Conservation (phyloP, 2,329 filamentous ascomycete species). For the Ascochyta koolunga region DNA sequence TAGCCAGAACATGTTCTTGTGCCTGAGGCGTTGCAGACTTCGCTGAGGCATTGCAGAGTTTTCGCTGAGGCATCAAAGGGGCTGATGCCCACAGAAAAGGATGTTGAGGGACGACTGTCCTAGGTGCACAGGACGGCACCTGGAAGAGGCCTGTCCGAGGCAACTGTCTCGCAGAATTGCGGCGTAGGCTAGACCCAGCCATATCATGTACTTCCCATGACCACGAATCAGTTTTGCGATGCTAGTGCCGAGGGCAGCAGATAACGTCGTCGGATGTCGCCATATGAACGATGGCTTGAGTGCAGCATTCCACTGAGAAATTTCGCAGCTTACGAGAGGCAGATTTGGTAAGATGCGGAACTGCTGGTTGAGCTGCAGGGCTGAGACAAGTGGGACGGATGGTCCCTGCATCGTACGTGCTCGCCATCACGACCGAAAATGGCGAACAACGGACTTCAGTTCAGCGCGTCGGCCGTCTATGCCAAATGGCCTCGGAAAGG, state of each 20-base stretch:
- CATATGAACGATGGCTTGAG: slow-evolving; percentile 19
- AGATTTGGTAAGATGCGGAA: slow-evolving; percentile 12
- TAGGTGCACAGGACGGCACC: slow-evolving; percentile 23
- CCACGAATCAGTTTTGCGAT: slow-evolving; percentile 4
- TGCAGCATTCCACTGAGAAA: slow-evolving; percentile 23
- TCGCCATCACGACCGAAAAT: slow-evolving; percentile 25
- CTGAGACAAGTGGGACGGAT: slow-evolving; percentile 35
- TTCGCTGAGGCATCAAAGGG: slow-evolving; percentile 17
- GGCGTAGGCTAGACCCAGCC: slow-evolving; percentile 18
- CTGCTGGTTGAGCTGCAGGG: slow-evolving; percentile 35
- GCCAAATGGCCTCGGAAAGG: slow-evolving; percentile 13
- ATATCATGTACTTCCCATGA: slow-evolving; percentile 20
- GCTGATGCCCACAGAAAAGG: slow-evolving; percentile 19
- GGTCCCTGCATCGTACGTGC: slow-evolving; percentile 30
- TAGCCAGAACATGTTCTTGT: slow-evolving; percentile 16
- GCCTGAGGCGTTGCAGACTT: slow-evolving; percentile 21
- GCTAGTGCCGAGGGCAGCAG: slow-evolving; percentile 18
- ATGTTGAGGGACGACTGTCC: slow-evolving; percentile 4
- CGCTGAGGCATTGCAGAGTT: slow-evolving; percentile 14
- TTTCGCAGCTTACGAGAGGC: slow-evolving; percentile 29
- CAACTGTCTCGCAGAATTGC: slow-evolving; percentile 22
- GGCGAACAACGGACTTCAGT: slow-evolving; percentile 20
- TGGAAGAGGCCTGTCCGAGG: slow-evolving; percentile 18
- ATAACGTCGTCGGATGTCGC: slow-evolving; percentile 29
- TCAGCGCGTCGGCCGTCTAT: slow-evolving; percentile 17